Evolutionary conservation across 495 filamentous ascomycete genomes (phyloP).

Genomic region (Bathelium albidoporum): DNA sequence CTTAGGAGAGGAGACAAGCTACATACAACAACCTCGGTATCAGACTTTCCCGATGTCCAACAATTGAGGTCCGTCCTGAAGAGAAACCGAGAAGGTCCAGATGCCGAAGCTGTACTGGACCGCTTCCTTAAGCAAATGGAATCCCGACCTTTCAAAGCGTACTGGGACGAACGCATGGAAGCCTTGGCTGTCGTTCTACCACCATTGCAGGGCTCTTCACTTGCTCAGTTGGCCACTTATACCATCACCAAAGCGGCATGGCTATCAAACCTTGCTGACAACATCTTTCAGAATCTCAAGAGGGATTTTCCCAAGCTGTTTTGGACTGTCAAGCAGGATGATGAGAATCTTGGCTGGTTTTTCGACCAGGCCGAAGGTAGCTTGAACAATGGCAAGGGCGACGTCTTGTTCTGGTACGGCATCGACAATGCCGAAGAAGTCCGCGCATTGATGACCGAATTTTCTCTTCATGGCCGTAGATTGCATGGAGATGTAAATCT

Average conservation of each 20-base stretch:
- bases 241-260: constrained; percentile 93
- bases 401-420: constrained; percentile 96
- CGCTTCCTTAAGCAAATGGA: constrained; percentile 71
- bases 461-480: constrained; percentile 67
- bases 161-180: constrained; percentile 94
- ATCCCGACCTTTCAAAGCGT: constrained; percentile 76
- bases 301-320: constrained; percentile 85
- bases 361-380: constrained; percentile 95
- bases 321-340: constrained; percentile 95
- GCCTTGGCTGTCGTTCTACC: constrained; percentile 89
- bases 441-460: constrained; percentile 77
- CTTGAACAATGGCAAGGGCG: constrained; percentile 60
- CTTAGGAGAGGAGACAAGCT: constrained; percentile 91
- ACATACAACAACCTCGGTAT: constrained; percentile 58
- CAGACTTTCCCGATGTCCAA: constrained; percentile 68
- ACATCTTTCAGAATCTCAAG: constrained; percentile 86
- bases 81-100: constrained; percentile 73
- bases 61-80: constrained; percentile 74
- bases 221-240: constrained; percentile 81
- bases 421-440: constrained; percentile 78
- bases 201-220: constrained; percentile 39
- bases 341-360: constrained; percentile 98
- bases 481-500: constrained; percentile 91
- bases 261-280: constrained; percentile 94
- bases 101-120: constrained; percentile 74